These are phyloP conservation scores for Sclerotinia spermophila DNA, from an alignment of 2,329 filamentous ascomycete species.

Conservation along the genomic window DNA sequence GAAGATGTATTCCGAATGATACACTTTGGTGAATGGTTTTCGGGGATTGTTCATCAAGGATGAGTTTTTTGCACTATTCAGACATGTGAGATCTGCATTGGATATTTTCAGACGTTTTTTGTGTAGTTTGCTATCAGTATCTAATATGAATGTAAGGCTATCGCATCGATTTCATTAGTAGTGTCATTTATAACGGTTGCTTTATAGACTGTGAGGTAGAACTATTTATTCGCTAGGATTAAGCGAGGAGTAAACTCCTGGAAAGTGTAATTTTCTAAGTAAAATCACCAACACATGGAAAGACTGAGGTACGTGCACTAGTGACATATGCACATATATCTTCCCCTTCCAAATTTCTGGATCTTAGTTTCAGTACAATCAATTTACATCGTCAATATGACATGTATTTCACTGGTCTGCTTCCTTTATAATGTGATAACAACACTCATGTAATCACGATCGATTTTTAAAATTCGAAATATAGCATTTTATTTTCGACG, in stretches of 20 bases:
- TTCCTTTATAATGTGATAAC: not conserved
- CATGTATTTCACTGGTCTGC: not conserved
- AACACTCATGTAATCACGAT: not conserved
- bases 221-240: not conserved
- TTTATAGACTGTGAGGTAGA: not conserved
- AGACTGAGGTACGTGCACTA: not conserved
- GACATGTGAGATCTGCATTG: not conserved
- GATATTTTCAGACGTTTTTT: not conserved
- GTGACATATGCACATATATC: not conserved
- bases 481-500: not conserved
- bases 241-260: not conserved
- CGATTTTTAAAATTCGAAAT: not conserved
- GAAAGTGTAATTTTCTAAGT: not conserved
- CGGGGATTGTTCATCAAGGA: not conserved
- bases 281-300: not conserved
- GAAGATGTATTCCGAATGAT: not conserved
- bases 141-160: not conserved
- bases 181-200: not conserved
- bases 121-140: not conserved
- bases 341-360: not conserved
- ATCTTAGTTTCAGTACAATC: not conserved
- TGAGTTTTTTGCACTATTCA: not conserved
- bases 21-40: not conserved
- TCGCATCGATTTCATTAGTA: not conserved
- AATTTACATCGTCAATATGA: not conserved